A percentile compares a stretch with the other conserved stretches of the same genome.
phyloP scores from a whole-genome alignment of 768 basidiomycete species.

The Tulasnella calospora region DNA sequence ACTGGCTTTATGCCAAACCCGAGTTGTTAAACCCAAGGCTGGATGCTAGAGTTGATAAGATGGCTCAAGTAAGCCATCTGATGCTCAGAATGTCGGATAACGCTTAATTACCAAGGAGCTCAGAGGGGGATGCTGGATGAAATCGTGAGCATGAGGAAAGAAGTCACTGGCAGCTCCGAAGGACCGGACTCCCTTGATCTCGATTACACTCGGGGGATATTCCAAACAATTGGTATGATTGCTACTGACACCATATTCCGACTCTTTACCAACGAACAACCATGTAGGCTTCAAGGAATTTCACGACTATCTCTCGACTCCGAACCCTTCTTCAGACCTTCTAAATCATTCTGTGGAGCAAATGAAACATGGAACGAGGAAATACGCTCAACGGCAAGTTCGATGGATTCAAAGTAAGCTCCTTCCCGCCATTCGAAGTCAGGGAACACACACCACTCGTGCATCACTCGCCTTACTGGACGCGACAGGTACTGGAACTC shows the following conservation, averaged over 20 bases:
- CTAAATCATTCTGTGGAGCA: constrained; percentile 59
- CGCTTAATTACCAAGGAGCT: background rate
- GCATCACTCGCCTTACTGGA: constrained; percentile 55
- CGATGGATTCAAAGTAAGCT: constrained; percentile 91
- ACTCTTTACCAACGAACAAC: background rate
- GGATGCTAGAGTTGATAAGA: constrained; percentile 76
- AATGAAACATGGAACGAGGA: constrained; percentile 82
- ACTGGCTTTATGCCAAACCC: constrained; percentile 84
- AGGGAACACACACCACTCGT: constrained; percentile 38
- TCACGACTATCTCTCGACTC: constrained; percentile 52
- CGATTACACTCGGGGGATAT: constrained; percentile 82
- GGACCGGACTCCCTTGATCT: constrained; percentile 20
- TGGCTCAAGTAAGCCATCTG: constrained; percentile 65
- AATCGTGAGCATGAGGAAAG: constrained; percentile 51
- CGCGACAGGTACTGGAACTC: constrained; percentile 43
- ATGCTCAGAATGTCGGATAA: background rate
- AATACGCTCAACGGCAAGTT: constrained; percentile 88
- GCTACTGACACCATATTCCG: constrained; percentile 23
- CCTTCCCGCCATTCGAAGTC: constrained; percentile 59
- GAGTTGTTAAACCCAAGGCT: constrained; percentile 60
- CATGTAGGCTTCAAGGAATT: constrained; percentile 88
- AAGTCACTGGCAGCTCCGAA: constrained; percentile 25
- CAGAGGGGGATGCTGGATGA: constrained; percentile 79
- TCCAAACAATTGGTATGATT: constrained; percentile 82
- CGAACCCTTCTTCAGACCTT: constrained; percentile 38